phyloP scores from a whole-genome alignment of 2,329 filamentous ascomycete genomes.

The Hypoxylon sp. region DNA sequence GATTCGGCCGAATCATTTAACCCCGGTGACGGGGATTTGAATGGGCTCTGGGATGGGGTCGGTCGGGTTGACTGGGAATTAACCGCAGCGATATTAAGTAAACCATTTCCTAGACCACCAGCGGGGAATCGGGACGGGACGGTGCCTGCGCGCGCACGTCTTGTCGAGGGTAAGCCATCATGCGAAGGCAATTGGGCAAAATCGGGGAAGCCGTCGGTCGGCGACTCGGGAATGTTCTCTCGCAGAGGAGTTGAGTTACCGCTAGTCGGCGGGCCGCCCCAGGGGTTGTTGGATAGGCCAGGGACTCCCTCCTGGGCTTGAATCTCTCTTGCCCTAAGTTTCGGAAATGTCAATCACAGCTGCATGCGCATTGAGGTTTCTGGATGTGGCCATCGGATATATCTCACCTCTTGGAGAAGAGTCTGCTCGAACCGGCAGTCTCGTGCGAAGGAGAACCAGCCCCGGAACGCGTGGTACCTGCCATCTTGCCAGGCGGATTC shows the following conservation, averaged over 20 bases:
- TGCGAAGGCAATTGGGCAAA: constrained; percentile 77
- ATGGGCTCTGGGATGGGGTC: constrained; percentile 87
- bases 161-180: constrained; percentile 70
- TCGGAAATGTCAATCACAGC: constrained; percentile 22
- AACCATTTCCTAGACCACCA: constrained; percentile 68
- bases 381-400: background rate
- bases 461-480: constrained; percentile 74
- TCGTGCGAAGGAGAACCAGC: constrained; percentile 97
- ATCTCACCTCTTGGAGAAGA: constrained; percentile 93
- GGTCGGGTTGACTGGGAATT: constrained; percentile 82
- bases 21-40: constrained; percentile 71
- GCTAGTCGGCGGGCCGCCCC: constrained; percentile 96
- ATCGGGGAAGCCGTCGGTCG: constrained; percentile 93
- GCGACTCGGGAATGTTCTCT: constrained; percentile 97
- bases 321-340: constrained; percentile 84
- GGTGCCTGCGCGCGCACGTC: constrained; percentile 89
- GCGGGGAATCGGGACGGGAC: constrained; percentile 94
- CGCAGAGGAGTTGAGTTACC: constrained; percentile 95
- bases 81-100: constrained; percentile 63
- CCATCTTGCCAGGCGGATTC: constrained; percentile 66
- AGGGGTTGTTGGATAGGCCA: constrained; percentile 73
- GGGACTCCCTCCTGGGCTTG: constrained; percentile 92
- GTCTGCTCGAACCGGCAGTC: constrained; percentile 70
- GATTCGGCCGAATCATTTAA: constrained; percentile 56
- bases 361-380: background rate